A percentile compares a stretch with the other conserved stretches of the same genome.
Conservation (phyloP, 140 eudicot species). For the Bidens hawaiensis region DNA sequence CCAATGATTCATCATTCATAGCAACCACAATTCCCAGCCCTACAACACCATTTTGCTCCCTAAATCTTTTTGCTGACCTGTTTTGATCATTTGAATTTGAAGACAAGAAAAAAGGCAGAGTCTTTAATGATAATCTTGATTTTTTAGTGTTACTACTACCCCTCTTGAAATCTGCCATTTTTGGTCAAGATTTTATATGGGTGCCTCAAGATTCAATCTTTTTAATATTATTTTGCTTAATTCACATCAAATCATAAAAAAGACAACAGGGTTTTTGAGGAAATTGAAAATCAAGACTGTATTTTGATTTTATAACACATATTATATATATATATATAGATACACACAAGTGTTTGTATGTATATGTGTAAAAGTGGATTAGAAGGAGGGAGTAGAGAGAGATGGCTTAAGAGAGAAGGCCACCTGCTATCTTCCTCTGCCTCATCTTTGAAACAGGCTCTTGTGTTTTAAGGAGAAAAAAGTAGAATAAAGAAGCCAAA, state of each 20-base stretch:
- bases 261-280: slow-evolving; percentile 14
- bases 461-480: slow-evolving; percentile 18
- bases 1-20: slow-evolving; percentile 31
- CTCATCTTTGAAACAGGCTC: slow-evolving; percentile 37
- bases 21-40: slow-evolving; percentile 82
- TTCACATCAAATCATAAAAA: slow-evolving; percentile 17
- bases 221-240: slow-evolving; percentile 10
- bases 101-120: slow-evolving; percentile 35
- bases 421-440: slow-evolving; percentile 46
- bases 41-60: slow-evolving; percentile 58
- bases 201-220: slow-evolving; percentile 16
- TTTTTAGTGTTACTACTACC: slow-evolving; percentile 39
- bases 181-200: slow-evolving; percentile 12
- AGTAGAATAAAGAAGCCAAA: slow-evolving; percentile 40
- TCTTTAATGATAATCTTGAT: slow-evolving; percentile 26
- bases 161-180: slow-evolving; percentile 45
- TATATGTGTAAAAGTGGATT: background rate
- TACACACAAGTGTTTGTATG: background rate
- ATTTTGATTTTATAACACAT: slow-evolving; percentile 14
- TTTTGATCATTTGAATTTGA: slow-evolving; percentile 23
- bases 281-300: slow-evolving; percentile 9
- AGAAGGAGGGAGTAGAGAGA: slow-evolving; percentile 30
- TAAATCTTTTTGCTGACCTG: slow-evolving; percentile 45
- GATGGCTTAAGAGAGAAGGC: slow-evolving; percentile 41
- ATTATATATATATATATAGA: slow-evolving; percentile 2